Conservation (phyloP, 257 asterid species). For the Misopates orontium region DNA sequence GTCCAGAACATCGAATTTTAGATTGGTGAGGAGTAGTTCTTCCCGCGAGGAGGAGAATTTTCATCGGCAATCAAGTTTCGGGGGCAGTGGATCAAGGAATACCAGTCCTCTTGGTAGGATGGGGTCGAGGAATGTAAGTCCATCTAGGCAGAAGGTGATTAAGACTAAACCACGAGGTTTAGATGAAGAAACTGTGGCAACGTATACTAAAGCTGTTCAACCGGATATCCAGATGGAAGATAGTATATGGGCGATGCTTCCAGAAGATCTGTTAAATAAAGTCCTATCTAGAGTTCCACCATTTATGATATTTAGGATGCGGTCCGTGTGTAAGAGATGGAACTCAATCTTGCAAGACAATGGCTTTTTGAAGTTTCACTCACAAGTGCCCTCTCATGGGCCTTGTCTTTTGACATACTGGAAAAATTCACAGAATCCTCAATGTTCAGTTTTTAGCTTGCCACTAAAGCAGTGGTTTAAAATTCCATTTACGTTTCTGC, state of each 20-base stretch:
- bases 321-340: conserved; percentile 97
- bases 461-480: conserved; percentile 97
- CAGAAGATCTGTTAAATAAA: conserved; percentile 87
- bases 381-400: conserved; percentile 97
- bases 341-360: conserved; percentile 82
- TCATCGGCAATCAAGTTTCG: conserved; percentile 61
- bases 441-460: conserved; percentile 90
- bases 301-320: conserved; percentile 85
- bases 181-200: conserved; percentile 85
- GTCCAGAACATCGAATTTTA: conserved; percentile 43
- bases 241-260: conserved; percentile 94
- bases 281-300: conserved; percentile 95
- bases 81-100: conserved; percentile 67
- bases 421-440: conserved; percentile 85
- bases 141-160: conserved; percentile 65
- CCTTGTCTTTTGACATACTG: conserved; percentile 95
- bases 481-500: conserved; percentile 84
- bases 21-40: conserved; percentile 53
- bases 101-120: conserved; percentile 83
- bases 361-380: conserved; percentile 87
- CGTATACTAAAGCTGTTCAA: conserved; percentile 58
- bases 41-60: conserved; percentile 57
- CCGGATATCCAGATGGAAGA: conserved; percentile 97
- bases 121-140: conserved; percentile 88
- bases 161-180: conserved; percentile 94